These are phyloP conservation scores for Alternaria sp. DNA, from an alignment of 2,329 filamentous ascomycete genomes.

Conservation along the genomic window DNA sequence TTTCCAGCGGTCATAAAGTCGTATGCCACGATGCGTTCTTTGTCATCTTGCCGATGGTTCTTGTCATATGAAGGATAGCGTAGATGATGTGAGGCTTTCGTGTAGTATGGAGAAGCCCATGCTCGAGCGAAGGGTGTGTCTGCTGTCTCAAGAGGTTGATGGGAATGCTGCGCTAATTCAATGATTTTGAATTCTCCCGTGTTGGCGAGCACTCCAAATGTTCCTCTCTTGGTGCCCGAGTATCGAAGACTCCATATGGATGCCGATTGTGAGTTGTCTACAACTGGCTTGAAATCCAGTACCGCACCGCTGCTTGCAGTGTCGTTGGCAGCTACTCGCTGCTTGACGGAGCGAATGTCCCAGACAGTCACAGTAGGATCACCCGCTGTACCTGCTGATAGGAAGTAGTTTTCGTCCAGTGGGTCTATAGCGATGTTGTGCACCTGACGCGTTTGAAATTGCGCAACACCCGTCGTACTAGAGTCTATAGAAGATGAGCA, in stretches of 20 bases:
- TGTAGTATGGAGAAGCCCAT: constrained; percentile 56
- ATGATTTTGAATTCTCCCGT: constrained; percentile 66
- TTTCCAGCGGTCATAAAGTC: constrained; percentile 64
- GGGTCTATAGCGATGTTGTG: constrained; percentile 80
- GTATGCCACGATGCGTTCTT: constrained; percentile 64
- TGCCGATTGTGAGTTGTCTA: constrained; percentile 58
- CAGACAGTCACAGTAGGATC: constrained; percentile 79
- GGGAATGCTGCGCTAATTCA: constrained; percentile 62
- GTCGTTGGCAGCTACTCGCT: constrained; percentile 48
- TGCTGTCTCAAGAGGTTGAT: constrained; percentile 35
- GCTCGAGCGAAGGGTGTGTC: constrained; percentile 33
- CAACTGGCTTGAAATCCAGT: constrained; percentile 65
- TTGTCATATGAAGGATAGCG: constrained; percentile 57
- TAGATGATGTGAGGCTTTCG: constrained; percentile 54
- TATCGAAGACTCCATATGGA: constrained; percentile 70
- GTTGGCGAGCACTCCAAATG: constrained; percentile 66
- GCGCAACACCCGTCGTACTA: constrained; percentile 56
- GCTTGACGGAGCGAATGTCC: constrained; percentile 69
- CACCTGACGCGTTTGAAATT: constrained; percentile 65
- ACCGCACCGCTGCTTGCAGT: constrained; percentile 65
- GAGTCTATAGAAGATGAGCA: constrained; percentile 44
- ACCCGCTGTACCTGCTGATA: constrained; percentile 76
- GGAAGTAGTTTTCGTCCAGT: constrained; percentile 82
- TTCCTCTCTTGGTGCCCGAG: constrained; percentile 65
- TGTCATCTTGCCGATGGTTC: constrained; percentile 54